These are phyloP conservation scores for Penicillium roqueforti DNA, from an alignment of 495 filamentous ascomycete genomes.

Conservation along the genomic window DNA sequence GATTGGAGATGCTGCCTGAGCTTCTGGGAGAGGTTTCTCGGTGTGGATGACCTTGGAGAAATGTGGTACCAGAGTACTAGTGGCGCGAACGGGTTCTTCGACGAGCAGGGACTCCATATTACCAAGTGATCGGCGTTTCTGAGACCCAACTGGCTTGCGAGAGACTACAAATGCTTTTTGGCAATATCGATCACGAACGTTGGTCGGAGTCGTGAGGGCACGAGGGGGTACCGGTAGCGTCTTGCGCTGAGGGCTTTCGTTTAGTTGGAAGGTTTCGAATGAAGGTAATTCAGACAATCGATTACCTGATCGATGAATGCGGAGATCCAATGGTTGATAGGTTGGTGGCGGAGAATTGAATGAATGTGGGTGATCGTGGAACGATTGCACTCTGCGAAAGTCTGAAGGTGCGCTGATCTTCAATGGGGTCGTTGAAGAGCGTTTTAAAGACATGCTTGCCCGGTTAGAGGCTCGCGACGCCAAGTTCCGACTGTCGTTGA, in stretches of 20 bases:
- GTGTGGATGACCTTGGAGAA: constrained; percentile 31
- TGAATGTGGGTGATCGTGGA: constrained; percentile 12
- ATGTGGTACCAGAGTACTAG: constrained; percentile 39
- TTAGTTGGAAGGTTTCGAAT: constrained; percentile 36
- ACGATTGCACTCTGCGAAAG: constrained; percentile 46
- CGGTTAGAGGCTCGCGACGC: constrained; percentile 49
- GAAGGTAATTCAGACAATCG: constrained; percentile 56
- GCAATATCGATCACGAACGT: constrained; percentile 22
- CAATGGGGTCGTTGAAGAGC: constrained; percentile 37
- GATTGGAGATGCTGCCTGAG: constrained; percentile 7
- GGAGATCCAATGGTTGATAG: constrained; percentile 72
- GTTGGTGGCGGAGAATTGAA: constrained; percentile 22
- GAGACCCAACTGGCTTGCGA: constrained; percentile 43
- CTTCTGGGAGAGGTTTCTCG: constrained; percentile 11
- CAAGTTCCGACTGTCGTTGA: constrained; percentile 38
- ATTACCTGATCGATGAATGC: constrained; percentile 63
- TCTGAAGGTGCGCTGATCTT: constrained; percentile 52
- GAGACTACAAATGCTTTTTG: constrained; percentile 30
- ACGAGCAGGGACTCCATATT: constrained; percentile 24
- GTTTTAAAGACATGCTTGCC: constrained; percentile 48
- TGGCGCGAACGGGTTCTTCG: constrained; percentile 17
- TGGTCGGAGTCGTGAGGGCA: constrained; percentile 22
- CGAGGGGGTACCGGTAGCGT: constrained; percentile 28
- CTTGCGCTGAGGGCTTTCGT: constrained; percentile 17
- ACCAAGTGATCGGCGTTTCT: constrained; percentile 30